Percentiles rank a stretch among this genome's conserved stretches.
phyloP scores from a whole-genome alignment of 2,329 filamentous ascomycete species.

The Calonectria ilicicola region DNA sequence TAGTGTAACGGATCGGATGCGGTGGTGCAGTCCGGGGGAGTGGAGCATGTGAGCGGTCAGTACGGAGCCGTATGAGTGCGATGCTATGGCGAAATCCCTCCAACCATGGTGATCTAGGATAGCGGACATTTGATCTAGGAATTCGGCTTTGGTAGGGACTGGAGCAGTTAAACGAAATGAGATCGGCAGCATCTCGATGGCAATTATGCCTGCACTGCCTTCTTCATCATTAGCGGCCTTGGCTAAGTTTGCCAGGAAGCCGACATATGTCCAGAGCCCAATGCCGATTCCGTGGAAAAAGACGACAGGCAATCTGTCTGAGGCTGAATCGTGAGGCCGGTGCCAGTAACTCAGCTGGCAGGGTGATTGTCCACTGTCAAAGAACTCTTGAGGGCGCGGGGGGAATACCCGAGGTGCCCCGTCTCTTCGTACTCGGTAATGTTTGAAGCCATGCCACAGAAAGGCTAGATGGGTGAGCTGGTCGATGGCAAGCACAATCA shows the following conservation, averaged over 20 bases:
- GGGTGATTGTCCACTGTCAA: constrained; percentile 60
- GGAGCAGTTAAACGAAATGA: constrained; percentile 71
- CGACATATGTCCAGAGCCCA: constrained; percentile 72
- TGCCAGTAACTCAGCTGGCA: constrained; percentile 74
- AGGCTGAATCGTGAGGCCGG: constrained; percentile 65
- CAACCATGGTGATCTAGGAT: constrained; percentile 71
- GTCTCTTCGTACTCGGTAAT: constrained; percentile 55
- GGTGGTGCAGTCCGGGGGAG: constrained; percentile 58
- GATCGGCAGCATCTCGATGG: constrained; percentile 74
- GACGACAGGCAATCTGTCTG: constrained; percentile 65
- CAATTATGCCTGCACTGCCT: constrained; percentile 71
- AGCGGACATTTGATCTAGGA: constrained; percentile 65
- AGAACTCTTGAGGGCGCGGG: constrained; percentile 63
- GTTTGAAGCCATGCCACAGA: constrained; percentile 62
- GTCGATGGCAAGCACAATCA: constrained; percentile 67
- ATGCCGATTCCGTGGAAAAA: constrained; percentile 80
- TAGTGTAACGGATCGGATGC: constrained; percentile 62
- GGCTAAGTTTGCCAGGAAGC: constrained; percentile 66
- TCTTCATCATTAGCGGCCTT: constrained; percentile 37
- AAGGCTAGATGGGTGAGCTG: constrained; percentile 61
- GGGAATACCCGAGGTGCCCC: constrained; percentile 63
- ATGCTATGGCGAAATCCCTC: constrained; percentile 69
- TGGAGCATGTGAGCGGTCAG: constrained; percentile 72
- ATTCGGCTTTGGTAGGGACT: constrained; percentile 63
- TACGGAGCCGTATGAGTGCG: constrained; percentile 75